Evolutionary conservation across 2,329 filamentous ascomycete genomes (phyloP).

Genomic region (Aspergillus brasiliensis): DNA sequence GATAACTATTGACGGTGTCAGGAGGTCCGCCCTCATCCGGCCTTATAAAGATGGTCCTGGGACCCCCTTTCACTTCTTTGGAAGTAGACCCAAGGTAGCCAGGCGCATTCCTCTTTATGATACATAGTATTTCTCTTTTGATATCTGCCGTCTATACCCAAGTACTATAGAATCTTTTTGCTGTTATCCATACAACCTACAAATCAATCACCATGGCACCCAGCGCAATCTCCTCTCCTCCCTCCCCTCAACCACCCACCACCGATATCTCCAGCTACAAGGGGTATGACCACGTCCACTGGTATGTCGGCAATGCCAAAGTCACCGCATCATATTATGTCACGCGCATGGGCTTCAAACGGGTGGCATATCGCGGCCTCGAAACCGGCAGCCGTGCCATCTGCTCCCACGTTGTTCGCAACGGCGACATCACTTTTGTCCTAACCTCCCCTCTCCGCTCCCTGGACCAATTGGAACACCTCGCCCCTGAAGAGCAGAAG

Average conservation of each 20-base stretch:
- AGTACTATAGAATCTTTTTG: background rate
- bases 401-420: slow-evolving; percentile 71
- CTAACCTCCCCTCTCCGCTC: slow-evolving; percentile 58
- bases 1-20: background rate
- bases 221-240: slow-evolving; percentile 31
- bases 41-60: background rate
- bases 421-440: slow-evolving; percentile 47
- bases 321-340: slow-evolving; percentile 90
- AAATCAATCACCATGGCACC: slow-evolving; percentile 29
- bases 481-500: slow-evolving; percentile 58
- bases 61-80: background rate
- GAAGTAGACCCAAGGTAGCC: background rate
- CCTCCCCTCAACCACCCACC: slow-evolving; percentile 20
- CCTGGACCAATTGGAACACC: slow-evolving; percentile 61
- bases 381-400: slow-evolving; percentile 82
- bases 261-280: slow-evolving; percentile 54
- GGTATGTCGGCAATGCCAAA: slow-evolving; percentile 97
- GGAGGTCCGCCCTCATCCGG: background rate
- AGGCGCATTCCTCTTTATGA: background rate
- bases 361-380: slow-evolving; percentile 80
- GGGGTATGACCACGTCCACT: slow-evolving; percentile 90
- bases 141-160: background rate
- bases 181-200: background rate
- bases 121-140: background rate
- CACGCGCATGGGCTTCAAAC: slow-evolving; percentile 80